Percentiles rank a stretch among this genome's conserved stretches.
phyloP scores from a whole-genome alignment of 2,329 filamentous ascomycete genomes.

The Amauroascus niger region DNA sequence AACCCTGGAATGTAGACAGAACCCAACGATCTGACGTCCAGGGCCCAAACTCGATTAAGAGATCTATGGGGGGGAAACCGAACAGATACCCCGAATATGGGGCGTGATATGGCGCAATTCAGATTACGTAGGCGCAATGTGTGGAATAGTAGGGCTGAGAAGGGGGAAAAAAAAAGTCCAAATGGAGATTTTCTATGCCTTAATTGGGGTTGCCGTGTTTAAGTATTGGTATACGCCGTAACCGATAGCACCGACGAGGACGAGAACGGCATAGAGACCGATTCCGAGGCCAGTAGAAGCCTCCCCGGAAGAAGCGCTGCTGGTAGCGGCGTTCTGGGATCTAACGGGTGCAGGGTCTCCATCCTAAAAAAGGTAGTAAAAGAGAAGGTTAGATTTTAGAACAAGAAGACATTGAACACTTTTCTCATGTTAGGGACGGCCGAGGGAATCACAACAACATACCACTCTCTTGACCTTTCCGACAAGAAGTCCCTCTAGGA shows the following conservation, averaged over 20 bases:
- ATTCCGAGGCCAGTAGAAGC: constrained; percentile 51
- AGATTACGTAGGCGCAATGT: constrained; percentile 1
- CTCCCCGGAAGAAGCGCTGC: constrained; percentile 32
- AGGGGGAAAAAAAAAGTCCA: not conserved
- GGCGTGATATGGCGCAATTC: not conserved
- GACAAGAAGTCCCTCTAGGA: constrained; percentile 66
- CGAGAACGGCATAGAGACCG: constrained; percentile 69
- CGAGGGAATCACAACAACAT: constrained; percentile 29
- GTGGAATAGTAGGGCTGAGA: not conserved
- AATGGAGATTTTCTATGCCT: constrained; percentile 8
- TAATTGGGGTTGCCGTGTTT: constrained; percentile 13
- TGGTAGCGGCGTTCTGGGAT: constrained; percentile 40
- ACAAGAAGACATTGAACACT: not conserved
- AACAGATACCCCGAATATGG: constrained; percentile 2
- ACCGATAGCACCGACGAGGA: constrained; percentile 65
- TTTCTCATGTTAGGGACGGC: not conserved
- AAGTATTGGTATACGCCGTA: constrained; percentile 82
- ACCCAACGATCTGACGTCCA: not conserved
- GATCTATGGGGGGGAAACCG: not conserved
- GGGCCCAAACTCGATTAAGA: constrained; percentile 2
- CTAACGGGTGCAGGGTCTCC: constrained; percentile 67
- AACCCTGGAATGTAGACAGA: not conserved
- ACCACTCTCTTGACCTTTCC: constrained; percentile 74
- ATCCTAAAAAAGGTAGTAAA: constrained; percentile 40
- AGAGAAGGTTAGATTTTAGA: constrained; percentile 8